Conservation (phyloP, 2,329 filamentous ascomycete genomes). For the Daldinia eschscholtzii region DNA sequence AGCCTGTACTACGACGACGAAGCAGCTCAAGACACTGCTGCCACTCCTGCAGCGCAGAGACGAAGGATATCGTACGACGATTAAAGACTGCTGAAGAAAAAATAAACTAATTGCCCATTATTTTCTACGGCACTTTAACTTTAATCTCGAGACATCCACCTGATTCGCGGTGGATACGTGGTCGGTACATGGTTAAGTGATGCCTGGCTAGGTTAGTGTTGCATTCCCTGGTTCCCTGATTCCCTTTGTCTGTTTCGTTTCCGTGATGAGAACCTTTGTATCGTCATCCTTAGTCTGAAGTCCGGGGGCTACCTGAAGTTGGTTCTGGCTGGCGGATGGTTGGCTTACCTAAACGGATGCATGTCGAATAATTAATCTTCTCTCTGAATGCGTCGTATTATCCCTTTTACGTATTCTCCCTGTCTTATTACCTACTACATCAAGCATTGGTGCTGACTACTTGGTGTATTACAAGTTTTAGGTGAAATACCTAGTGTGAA, state of each 20-base stretch:
- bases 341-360: conserved; percentile 46
- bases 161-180: background rate
- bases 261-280: conserved; percentile 87
- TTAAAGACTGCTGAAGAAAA: conserved; percentile 44
- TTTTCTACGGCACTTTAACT: background rate
- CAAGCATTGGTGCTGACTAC: background rate
- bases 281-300: conserved; percentile 98
- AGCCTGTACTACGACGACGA: conserved; percentile 71
- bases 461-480: background rate
- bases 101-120: conserved; percentile 1
- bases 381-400: conserved; percentile 60
- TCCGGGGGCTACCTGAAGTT: conserved; percentile 53
- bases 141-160: background rate
- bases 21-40: conserved; percentile 36
- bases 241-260: conserved; percentile 38
- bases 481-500: background rate
- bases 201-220: conserved; percentile 46
- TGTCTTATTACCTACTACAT: background rate
- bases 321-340: conserved; percentile 48
- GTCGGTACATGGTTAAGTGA: conserved; percentile 10
- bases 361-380: conserved; percentile 67
- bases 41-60: conserved; percentile 55
- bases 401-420: background rate
- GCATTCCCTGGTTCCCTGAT: conserved; percentile 10
- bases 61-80: conserved; percentile 64